Evolutionary conservation across 1,139 yeast species (phyloP).

Genomic region (Sugiyamaella pinicola): DNA sequence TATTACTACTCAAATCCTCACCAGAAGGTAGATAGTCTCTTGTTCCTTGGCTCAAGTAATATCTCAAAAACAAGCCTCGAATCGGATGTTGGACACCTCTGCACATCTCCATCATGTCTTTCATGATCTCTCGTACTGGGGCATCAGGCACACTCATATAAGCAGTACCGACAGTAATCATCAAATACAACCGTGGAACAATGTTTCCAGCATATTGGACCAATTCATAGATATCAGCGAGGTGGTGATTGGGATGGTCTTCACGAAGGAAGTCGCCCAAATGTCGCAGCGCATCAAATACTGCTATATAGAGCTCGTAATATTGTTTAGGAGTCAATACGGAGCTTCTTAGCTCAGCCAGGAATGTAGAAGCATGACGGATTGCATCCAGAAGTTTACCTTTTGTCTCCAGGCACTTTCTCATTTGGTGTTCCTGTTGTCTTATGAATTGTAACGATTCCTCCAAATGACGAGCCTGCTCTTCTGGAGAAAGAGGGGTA

Average conservation of each 20-base stretch:
- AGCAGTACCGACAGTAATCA: conserved; percentile 94
- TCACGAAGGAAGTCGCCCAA: conserved; percentile 66
- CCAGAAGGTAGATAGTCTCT: conserved; percentile 64
- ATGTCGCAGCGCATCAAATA: conserved; percentile 78
- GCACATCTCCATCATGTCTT: conserved; percentile 97
- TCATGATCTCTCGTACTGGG: conserved; percentile 83
- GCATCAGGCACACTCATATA: conserved; percentile 78
- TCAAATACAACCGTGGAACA: conserved; percentile 85
- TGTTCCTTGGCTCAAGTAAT: conserved; percentile 83
- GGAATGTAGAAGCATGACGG: conserved; percentile 81
- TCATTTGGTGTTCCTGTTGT: conserved; percentile 76
- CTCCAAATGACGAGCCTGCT: conserved; percentile 45
- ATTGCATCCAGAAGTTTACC: conserved; percentile 84
- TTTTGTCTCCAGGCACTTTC: conserved; percentile 65
- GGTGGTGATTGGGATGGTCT: conserved; percentile 70
- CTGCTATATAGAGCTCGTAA: conserved; percentile 84
- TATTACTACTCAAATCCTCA: background rate
- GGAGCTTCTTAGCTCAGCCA: conserved; percentile 79
- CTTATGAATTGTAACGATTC: conserved; percentile 60
- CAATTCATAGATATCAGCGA: conserved; percentile 88
- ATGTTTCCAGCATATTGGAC: conserved; percentile 94
- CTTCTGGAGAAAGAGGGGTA: conserved; percentile 24
- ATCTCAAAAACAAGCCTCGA: conserved; percentile 80
- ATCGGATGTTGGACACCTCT: conserved; percentile 97
- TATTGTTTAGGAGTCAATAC: conserved; percentile 85